A percentile compares a stretch with the other conserved stretches of the same genome.
These are phyloP conservation scores for Sambucus nigra DNA, from an alignment of 129 eudicot genomes.

Conservation along the genomic window DNA sequence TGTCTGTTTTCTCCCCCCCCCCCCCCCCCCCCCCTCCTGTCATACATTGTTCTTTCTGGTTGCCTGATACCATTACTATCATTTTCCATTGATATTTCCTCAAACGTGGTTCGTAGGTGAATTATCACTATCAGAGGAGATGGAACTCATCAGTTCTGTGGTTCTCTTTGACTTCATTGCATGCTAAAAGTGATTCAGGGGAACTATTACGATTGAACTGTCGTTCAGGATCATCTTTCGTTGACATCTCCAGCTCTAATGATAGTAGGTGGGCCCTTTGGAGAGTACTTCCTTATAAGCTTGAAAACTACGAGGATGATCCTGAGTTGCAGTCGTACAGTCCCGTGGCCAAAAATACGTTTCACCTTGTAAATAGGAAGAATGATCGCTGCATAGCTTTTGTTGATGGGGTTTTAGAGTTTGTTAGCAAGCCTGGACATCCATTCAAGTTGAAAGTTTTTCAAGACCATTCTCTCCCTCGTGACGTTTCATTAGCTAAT, in stretches of 20 bases:
- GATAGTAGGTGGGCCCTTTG: conserved; percentile 69
- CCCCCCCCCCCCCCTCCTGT: too few species aligned
- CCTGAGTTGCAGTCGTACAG: conserved; percentile 34
- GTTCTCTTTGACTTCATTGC: conserved; percentile 68
- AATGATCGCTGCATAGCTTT: conserved; percentile 64
- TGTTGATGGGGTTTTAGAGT: conserved; percentile 68
- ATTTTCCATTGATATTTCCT: conserved; percentile 5
- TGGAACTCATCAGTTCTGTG: conserved; percentile 59
- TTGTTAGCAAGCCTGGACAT: conserved; percentile 70
- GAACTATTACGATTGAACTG: conserved; percentile 62
- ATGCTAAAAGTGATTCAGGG: conserved; percentile 64
- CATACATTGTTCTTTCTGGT: conserved; percentile 4
- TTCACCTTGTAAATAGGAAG: conserved; percentile 72
- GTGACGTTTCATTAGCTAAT: conserved; percentile 20
- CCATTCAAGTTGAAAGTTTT: conserved; percentile 81
- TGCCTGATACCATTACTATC: neutral
- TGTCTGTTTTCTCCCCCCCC: neutral
- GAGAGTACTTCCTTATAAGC: conserved; percentile 43
- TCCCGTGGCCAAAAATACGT: conserved; percentile 29
- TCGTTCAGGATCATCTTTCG: conserved; percentile 53
- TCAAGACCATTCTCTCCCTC: conserved; percentile 22
- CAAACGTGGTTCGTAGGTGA: conserved; percentile 50
- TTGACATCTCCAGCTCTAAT: conserved; percentile 55
- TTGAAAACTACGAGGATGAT: conserved; percentile 48
- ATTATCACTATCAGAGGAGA: conserved; percentile 58